These are phyloP conservation scores for Talaromyces islandicus DNA, from an alignment of 2,329 filamentous ascomycete genomes.

Conservation along the genomic window DNA sequence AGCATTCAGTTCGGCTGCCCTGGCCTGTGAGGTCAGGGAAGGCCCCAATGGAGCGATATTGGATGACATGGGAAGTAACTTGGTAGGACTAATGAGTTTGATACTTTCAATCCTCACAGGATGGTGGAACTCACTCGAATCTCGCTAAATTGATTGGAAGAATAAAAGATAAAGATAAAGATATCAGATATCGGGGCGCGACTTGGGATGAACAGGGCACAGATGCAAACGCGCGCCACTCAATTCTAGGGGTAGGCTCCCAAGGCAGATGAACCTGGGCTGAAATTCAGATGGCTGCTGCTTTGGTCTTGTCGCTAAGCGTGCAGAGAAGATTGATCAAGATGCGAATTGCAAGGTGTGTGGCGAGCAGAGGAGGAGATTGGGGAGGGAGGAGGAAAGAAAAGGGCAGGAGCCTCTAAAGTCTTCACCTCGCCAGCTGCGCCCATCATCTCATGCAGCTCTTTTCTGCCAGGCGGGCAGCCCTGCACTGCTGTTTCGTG, in stretches of 20 bases:
- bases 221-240: not conserved
- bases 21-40: constrained; percentile 14
- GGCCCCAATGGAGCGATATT: constrained; percentile 9
- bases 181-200: not conserved
- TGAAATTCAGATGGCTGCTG: not conserved
- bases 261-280: not conserved
- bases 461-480: not conserved
- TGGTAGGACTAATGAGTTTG: not conserved
- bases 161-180: not conserved
- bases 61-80: not conserved
- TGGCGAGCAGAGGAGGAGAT: not conserved
- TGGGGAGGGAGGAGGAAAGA: not conserved
- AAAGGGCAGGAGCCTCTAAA: not conserved
- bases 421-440: not conserved
- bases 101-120: not conserved
- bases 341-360: not conserved
- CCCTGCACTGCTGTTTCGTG: not conserved
- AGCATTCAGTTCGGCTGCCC: constrained; percentile 14
- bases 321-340: not conserved
- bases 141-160: not conserved
- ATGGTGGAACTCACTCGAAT: not conserved
- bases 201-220: not conserved
- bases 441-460: not conserved
- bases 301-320: not conserved
- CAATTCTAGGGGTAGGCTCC: not conserved